Percentiles rank a stretch among this genome's conserved stretches.
Conservation (phyloP, 2,329 filamentous ascomycete species). For the Talaromyces sp. region DNA sequence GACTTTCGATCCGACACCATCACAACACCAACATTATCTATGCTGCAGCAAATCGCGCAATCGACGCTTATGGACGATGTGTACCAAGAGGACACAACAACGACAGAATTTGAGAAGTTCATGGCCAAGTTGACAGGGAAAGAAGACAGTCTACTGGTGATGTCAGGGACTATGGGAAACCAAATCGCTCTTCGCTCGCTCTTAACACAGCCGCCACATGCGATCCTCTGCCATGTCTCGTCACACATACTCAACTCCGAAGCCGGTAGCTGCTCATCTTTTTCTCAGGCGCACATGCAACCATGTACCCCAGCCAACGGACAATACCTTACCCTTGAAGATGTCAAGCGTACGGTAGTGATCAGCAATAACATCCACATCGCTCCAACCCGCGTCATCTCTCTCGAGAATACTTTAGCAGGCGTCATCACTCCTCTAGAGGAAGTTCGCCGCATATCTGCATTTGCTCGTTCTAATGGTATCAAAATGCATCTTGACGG, state of each 20-base stretch:
- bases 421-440: conserved; percentile 16
- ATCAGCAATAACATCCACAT: conserved; percentile 66
- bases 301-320: conserved; percentile 16
- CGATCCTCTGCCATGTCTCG: conserved; percentile 1
- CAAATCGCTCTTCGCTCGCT: conserved; percentile 10
- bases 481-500: conserved; percentile 18
- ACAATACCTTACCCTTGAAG: conserved; percentile 32
- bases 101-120: conserved; percentile 12
- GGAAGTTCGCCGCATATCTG: conserved; percentile 15
- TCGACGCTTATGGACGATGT: conserved; percentile 15
- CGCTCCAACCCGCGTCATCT: conserved; percentile 72
- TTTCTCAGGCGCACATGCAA: conserved; percentile 17
- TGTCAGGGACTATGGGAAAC: conserved; percentile 7
- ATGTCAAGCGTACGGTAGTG: conserved; percentile 60
- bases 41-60: conserved; percentile 14
- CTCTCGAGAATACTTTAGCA: conserved; percentile 18
- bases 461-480: conserved; percentile 14
- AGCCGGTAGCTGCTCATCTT: background rate
- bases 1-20: conserved; percentile 18
- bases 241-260: conserved; percentile 2
- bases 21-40: conserved; percentile 17
- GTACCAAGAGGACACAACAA: conserved; percentile 15
- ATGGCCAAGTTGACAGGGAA: conserved; percentile 4
- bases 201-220: conserved; percentile 5
- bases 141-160: conserved; percentile 7